phyloP scores from a whole-genome alignment of 2,329 filamentous ascomycete species.

The Waltergamsia citrina region DNA sequence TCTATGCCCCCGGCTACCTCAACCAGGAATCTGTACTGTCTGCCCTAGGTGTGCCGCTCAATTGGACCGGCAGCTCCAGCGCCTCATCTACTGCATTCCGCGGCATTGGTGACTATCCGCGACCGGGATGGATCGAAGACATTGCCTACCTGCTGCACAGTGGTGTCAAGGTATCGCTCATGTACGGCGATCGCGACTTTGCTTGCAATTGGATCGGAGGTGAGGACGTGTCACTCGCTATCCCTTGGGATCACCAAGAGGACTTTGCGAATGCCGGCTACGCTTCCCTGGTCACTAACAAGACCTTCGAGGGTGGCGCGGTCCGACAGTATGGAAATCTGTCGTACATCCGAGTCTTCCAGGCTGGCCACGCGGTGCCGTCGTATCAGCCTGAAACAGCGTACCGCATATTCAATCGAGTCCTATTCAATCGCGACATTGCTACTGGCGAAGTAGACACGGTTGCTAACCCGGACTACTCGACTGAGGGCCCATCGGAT shows the following conservation, averaged over 20 bases:
- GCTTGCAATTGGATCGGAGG: conserved; percentile 51
- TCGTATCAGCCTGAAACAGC: conserved; percentile 49
- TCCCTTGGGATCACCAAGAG: conserved; percentile 37
- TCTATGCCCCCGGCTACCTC: conserved; percentile 53
- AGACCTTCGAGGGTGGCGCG: conserved; percentile 42
- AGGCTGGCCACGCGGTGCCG: conserved; percentile 54
- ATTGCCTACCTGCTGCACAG: conserved; percentile 50
- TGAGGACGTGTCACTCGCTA: conserved; percentile 54
- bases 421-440: conserved; percentile 43
- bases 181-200: conserved; percentile 49
- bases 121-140: conserved; percentile 35
- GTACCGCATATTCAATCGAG: conserved; percentile 49
- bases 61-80: conserved; percentile 36
- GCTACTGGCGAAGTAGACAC: conserved; percentile 32
- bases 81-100: conserved; percentile 44
- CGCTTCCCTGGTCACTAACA: conserved; percentile 56
- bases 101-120: conserved; percentile 50
- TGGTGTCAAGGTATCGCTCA: conserved; percentile 59
- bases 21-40: conserved; percentile 45
- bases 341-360: conserved; percentile 55
- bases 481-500: conserved; percentile 10
- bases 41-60: conserved; percentile 52
- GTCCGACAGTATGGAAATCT: conserved; percentile 70
- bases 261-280: conserved; percentile 57
- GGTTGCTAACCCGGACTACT: conserved; percentile 7